A percentile compares a stretch with the other conserved stretches of the same genome.
Evolutionary conservation across 306 rosid genomes (phyloP).

Genomic region (Geum urbanum): DNA sequence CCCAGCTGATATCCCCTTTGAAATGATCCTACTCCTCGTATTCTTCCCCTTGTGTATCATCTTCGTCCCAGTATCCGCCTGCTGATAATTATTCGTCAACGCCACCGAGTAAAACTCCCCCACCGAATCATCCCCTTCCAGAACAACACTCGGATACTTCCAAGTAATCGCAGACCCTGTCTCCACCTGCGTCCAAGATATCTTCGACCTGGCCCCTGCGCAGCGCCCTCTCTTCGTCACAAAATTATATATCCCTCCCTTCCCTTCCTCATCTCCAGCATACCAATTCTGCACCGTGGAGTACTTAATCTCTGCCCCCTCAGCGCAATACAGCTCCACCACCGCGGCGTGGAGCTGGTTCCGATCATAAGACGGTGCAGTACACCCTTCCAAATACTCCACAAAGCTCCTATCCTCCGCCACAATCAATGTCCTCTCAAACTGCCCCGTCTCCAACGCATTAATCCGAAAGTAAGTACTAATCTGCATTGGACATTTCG

Average conservation of each 20-base stretch:
- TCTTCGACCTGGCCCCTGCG: slow-evolving; percentile 64
- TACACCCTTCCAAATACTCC: slow-evolving; percentile 92
- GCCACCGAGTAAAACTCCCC: slow-evolving; percentile 95
- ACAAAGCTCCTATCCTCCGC: slow-evolving; percentile 85
- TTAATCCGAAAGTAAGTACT: slow-evolving; percentile 83
- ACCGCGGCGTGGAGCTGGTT: slow-evolving; percentile 97
- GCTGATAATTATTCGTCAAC: slow-evolving; percentile 82
- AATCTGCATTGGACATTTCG: slow-evolving; percentile 88
- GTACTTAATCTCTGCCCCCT: slow-evolving; percentile 80
- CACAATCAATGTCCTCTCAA: slow-evolving; percentile 88
- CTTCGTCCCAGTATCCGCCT: slow-evolving; percentile 91
- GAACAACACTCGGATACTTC: slow-evolving; percentile 90
- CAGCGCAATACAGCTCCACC: slow-evolving; percentile 72
- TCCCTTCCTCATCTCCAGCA: slow-evolving; percentile 84
- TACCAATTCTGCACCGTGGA: slow-evolving; percentile 98
- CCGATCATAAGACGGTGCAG: slow-evolving; percentile 83
- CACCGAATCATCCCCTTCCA: slow-evolving; percentile 87
- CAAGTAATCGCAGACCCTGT: slow-evolving; percentile 92
- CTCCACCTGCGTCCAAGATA: slow-evolving; percentile 95
- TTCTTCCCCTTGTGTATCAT: slow-evolving; percentile 97
- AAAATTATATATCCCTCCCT: slow-evolving; percentile 73
- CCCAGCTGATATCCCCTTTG: slow-evolving; percentile 90
- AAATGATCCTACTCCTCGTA: slow-evolving; percentile 82
- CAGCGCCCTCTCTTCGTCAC: slow-evolving; percentile 90
- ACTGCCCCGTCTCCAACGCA: slow-evolving; percentile 82